These are phyloP conservation scores for Tolypocladium amazonense DNA, from an alignment of 2,329 filamentous ascomycete genomes.

Conservation along the genomic window DNA sequence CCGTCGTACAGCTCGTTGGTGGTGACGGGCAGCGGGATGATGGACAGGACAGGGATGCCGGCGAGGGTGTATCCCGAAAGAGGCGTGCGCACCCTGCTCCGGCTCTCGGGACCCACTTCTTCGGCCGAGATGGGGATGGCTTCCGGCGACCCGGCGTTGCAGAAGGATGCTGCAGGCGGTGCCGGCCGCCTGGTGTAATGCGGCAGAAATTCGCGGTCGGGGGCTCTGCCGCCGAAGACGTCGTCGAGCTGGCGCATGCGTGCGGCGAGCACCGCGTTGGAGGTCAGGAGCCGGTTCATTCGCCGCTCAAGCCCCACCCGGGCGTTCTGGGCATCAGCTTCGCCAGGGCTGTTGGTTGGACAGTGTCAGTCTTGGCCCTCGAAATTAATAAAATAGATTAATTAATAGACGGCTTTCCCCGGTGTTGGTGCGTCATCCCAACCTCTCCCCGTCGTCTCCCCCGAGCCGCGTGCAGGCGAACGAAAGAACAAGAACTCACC, in stretches of 20 bases:
- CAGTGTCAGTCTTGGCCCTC: background rate
- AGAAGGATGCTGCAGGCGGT: background rate
- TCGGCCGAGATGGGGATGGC: constrained; percentile 7
- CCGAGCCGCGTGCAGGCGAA: background rate
- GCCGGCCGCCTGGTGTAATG: constrained; percentile 4
- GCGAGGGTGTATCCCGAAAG: constrained; percentile 20
- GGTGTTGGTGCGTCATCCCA: background rate
- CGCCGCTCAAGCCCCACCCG: constrained; percentile 21
- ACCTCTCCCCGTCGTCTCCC: background rate
- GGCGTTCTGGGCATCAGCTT: constrained; percentile 24
- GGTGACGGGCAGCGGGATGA: constrained; percentile 19
- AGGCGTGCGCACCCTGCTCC: constrained; percentile 9
- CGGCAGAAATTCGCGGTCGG: constrained; percentile 6
- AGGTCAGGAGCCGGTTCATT: constrained; percentile 21
- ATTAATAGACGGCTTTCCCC: background rate
- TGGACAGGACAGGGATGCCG: constrained; percentile 18
- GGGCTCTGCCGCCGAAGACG: constrained; percentile 9
- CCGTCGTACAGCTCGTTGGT: constrained; percentile 20
- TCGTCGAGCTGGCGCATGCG: constrained; percentile 18
- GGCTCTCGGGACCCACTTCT: constrained; percentile 2
- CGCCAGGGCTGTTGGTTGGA: constrained; percentile 16
- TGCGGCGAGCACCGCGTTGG: constrained; percentile 20
- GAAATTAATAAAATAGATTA: background rate
- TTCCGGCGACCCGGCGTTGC: background rate
- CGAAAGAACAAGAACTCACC: constrained; percentile 14